A percentile compares a stretch with the other conserved stretches of the same genome.
Evolutionary conservation across 176 grass and related monocot genomes (phyloP).

Genomic region (Triticum timopheevii): DNA sequence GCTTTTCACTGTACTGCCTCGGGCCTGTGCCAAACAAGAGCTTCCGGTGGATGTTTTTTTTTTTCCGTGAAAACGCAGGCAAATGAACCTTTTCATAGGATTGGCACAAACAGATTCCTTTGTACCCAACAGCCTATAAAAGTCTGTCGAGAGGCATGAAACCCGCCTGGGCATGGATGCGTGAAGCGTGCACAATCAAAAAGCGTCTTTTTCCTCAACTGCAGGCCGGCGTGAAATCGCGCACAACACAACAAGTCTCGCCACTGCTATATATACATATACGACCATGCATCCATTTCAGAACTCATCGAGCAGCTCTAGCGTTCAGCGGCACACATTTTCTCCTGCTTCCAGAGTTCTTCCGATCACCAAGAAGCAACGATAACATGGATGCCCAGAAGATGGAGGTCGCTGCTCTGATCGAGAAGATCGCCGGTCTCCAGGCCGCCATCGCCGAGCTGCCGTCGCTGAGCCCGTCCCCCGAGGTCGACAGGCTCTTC

Average conservation of each 20-base stretch:
- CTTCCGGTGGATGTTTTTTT: too few species aligned
- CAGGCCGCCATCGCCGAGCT: constrained; percentile 51
- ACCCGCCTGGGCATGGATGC: not conserved
- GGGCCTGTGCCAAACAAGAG: too few species aligned
- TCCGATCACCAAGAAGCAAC: not conserved
- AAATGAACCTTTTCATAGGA: too few species aligned
- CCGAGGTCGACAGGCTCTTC: constrained; percentile 58
- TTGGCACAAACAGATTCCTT: too few species aligned
- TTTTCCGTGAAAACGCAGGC: too few species aligned
- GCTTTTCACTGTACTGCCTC: too few species aligned
- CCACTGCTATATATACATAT: too few species aligned
- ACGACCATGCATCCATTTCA: not conserved
- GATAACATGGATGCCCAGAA: constrained; percentile 37
- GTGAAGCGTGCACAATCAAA: not conserved
- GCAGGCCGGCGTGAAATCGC: too few species aligned
- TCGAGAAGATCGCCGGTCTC: constrained; percentile 54
- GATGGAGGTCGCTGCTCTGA: constrained; percentile 44
- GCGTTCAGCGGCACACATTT: not conserved
- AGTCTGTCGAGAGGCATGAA: not conserved
- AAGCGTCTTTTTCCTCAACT: not conserved
- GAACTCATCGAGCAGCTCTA: not conserved
- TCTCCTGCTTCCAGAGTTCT: not conserved
- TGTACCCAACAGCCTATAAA: not conserved
- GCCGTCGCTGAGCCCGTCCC: constrained; percentile 51
- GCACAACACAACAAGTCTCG: too few species aligned